These are phyloP conservation scores for Clitopilus hobsonii DNA, from an alignment of 768 basidiomycete genomes.

Conservation along the genomic window DNA sequence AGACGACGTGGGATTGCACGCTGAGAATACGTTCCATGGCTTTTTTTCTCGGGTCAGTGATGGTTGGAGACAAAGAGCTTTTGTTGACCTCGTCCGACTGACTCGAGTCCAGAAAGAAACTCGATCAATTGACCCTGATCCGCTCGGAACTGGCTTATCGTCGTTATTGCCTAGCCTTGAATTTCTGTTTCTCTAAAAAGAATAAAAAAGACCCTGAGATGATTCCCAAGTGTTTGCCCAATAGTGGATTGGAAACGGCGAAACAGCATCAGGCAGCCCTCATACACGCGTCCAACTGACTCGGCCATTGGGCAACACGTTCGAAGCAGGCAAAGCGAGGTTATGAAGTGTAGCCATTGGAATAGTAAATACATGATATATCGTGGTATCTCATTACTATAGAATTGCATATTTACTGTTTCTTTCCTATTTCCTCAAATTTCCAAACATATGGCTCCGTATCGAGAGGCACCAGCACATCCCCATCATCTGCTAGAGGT, in stretches of 20 bases:
- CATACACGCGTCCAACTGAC: too few relatives aligned
- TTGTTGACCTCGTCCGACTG: background rate
- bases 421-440: conserved; percentile 20
- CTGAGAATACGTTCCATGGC: conserved; percentile 64
- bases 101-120: background rate
- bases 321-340: too few relatives aligned
- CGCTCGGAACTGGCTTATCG: too few relatives aligned
- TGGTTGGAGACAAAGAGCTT: background rate
- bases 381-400: too few relatives aligned
- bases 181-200: background rate
- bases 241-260: too few relatives aligned
- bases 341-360: too few relatives aligned
- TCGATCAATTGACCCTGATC: background rate
- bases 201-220: background rate
- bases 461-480: conserved; percentile 18
- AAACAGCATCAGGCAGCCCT: too few relatives aligned
- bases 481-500: background rate
- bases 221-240: background rate
- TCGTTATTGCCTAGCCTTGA: background rate
- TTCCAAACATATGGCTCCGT: conserved; percentile 34
- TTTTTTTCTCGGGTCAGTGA: conserved; percentile 5
- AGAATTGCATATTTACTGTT: too few relatives aligned
- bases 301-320: too few relatives aligned
- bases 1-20: conserved; percentile 90
- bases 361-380: too few relatives aligned